Base-by-base conservation (phyloP, 2,329 filamentous ascomycete genomes). In the Phyllosticta citriasiana region DNA sequence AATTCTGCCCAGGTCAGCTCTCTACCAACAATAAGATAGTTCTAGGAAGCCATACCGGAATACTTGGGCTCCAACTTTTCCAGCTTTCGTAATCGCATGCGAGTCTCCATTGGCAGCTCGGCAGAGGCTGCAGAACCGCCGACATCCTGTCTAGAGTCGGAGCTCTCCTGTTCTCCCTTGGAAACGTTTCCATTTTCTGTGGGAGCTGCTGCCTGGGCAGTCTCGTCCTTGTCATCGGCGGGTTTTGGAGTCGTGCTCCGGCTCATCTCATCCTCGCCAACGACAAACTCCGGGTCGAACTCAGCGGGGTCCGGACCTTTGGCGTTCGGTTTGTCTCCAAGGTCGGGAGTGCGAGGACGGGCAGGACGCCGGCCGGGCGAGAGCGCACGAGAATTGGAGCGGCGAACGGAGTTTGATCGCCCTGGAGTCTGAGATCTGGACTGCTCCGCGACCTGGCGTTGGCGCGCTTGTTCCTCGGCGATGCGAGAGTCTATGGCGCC, bases 41-140 rank as follows among this genome's bases (percentile, higher is more conserved):
- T 8, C 58, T 22, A 22, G 24, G 8, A 4, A 26, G 22, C 47
- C 47, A 53, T 79, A 92, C 89, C 90, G 71, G 89, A 85, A 73
- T 97, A 97, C 62, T 88, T 90, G 4, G 85, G 80, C 70, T 97
- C 93, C 22, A 97, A 79, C 73, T 91, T 96, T 62, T 96, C 91
- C n/a, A 97, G 79, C 73, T 90, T 93, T 63, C 88, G 84, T 65
- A 97, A 76, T 72, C 87, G 92, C 30, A 84, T 80, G 61, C 84
- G 84, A 27, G 96, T 81, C 56, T 96, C 90, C 3, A 85, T 81
- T 0, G 91, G 82, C 33, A 96, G 74, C 59, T 91, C 88, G 56
- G 71, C 73, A n/a, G 70, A 50, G 25, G 26, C 65, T 24, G 68
- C 67, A 66, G 64, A 63, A 66, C 64, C 63, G 62, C 69, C 71